Percentiles rank a stretch among this genome's conserved stretches.
Evolutionary conservation across 2,329 filamentous ascomycete genomes (phyloP).

Genomic region (Alternaria rosae): DNA sequence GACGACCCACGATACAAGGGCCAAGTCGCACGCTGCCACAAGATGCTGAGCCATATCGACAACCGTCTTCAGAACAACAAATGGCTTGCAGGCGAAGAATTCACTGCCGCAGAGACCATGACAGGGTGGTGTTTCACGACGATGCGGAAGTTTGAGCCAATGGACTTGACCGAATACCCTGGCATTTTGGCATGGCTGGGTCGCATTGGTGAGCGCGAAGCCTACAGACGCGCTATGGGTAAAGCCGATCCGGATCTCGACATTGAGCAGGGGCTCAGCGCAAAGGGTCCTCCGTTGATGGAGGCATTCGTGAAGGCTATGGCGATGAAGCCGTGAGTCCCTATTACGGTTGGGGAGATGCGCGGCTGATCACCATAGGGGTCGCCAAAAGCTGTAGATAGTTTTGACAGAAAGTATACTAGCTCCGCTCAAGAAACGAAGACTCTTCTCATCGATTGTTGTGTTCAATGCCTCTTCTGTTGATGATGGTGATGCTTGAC

Average conservation of each 20-base stretch:
- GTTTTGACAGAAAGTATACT: no score
- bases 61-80: conserved; percentile 55
- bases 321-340: conserved; percentile 32
- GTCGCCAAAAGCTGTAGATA: conserved; percentile 8
- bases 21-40: conserved; percentile 46
- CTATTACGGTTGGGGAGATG: background rate
- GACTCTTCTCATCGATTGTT: background rate
- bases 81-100: conserved; percentile 67
- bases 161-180: conserved; percentile 44
- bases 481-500: conserved; percentile 5
- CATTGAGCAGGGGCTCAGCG: conserved; percentile 36
- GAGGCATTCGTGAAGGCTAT: conserved; percentile 32
- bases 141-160: conserved; percentile 61
- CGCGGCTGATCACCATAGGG: conserved; percentile 10
- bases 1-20: conserved; percentile 48
- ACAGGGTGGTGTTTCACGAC: conserved; percentile 67
- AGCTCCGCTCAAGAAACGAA: background rate
- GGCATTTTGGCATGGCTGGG: conserved; percentile 42
- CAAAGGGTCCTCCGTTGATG: conserved; percentile 31
- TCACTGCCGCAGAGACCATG: conserved; percentile 74
- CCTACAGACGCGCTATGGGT: conserved; percentile 61
- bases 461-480: background rate
- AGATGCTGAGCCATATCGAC: conserved; percentile 58
- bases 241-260: conserved; percentile 59
- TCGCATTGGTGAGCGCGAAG: conserved; percentile 36